phyloP scores from a whole-genome alignment of 2,329 filamentous ascomycete species.

The Mariannaea elegans region DNA sequence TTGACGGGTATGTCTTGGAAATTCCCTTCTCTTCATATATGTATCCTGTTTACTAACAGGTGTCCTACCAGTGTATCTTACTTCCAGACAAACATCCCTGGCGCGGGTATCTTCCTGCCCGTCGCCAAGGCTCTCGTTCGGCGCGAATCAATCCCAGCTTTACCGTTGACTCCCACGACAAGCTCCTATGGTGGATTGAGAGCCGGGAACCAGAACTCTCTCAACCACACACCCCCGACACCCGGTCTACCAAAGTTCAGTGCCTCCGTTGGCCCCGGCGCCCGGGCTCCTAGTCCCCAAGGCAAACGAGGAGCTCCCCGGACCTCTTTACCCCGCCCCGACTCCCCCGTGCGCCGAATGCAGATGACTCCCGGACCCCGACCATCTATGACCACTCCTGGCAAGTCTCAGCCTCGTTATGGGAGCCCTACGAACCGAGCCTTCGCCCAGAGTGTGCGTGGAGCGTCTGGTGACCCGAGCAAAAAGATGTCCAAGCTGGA shows the following conservation, averaged over 20 bases:
- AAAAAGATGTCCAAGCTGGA: conserved; percentile 61
- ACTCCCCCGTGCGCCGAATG: conserved; percentile 80
- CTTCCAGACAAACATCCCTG: conserved; percentile 80
- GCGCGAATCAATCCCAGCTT: conserved; percentile 66
- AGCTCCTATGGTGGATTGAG: conserved; percentile 65
- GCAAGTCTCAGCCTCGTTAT: conserved; percentile 43
- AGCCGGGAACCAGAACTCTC: conserved; percentile 64
- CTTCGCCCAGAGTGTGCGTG: conserved; percentile 71
- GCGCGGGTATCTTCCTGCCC: conserved; percentile 93
- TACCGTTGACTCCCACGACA: conserved; percentile 75
- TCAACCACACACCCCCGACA: conserved; percentile 70
- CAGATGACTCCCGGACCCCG: conserved; percentile 69
- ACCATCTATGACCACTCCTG: conserved; percentile 64
- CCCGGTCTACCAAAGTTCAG: conserved; percentile 81
- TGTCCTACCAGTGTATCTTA: conserved; percentile 68
- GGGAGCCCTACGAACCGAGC: conserved; percentile 59
- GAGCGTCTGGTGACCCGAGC: conserved; percentile 67
- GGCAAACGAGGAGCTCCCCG: conserved; percentile 72
- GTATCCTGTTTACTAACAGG: conserved; percentile 7
- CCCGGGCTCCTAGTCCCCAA: conserved; percentile 73
- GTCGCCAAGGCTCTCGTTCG: conserved; percentile 80
- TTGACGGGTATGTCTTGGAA: conserved; percentile 77
- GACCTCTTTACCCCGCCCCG: conserved; percentile 84
- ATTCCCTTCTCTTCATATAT: neutral
- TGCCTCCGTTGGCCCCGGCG: conserved; percentile 81